Base-by-base conservation (phyloP, 768 basidiomycete genomes). In the Clitopilus passeckerianus region DNA sequence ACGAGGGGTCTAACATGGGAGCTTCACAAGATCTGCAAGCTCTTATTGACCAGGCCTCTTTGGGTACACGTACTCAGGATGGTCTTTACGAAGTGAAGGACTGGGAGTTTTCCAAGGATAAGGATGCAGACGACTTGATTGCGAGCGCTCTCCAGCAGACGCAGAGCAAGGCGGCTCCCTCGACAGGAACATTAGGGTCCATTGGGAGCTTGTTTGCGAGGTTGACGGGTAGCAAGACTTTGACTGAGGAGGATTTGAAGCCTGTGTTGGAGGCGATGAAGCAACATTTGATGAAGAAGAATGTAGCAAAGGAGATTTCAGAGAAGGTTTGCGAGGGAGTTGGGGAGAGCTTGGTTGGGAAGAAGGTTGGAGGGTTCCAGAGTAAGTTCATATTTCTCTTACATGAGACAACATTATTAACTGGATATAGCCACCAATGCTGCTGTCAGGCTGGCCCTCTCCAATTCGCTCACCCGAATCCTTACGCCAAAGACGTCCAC, bases 281-380 rank as follows among this genome's bases (percentile, higher is more conserved):
- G 71, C 93, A 95, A 61, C 96, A 98, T 72, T 79, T 99, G 50
- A 98, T 98, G 95, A 86, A 90, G 75, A 98, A 98, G 80, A 99
- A 99, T 67, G 97, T 99, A 5, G 97, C 97, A 4, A 91, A 86
- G 72, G 94, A 95, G 60, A 98, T 98, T 62, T 81, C 95, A 12
- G 93, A 95, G 61, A 93, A 95, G 71, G 85, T 99, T 10, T 96
- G 95, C 67, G 94, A 96, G 69, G 86, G 91, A 6, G 94, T 99
- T n/a, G 93, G 93, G 0, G 86, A 93, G 67, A 85, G 83, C 44
- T 80, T 99, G 33, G 82, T 95, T 10, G 97, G 97, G 6, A 93
- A 91, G 74, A 95, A 92, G 72, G 84, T 95, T 8, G 91, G 91
- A 46, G 86, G 94, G 0, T 91, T 96, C 72, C 89, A 91, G 74